These are phyloP conservation scores for Tetrahymena elliotti DNA, from an alignment of 73 alveolate species.

Conservation along the genomic window DNA sequence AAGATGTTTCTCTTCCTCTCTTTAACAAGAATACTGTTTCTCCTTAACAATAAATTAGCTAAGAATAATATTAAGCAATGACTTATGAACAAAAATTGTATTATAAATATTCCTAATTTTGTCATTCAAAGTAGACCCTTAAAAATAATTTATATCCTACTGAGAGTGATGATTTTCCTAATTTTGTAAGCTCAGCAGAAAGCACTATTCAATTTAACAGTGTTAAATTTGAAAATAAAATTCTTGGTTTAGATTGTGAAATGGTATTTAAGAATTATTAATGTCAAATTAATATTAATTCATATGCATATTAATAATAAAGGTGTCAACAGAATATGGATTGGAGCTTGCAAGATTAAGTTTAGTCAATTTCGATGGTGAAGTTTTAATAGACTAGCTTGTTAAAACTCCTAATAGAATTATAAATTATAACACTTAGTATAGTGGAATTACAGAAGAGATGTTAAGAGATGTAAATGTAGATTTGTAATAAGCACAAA, in stretches of 20 bases:
- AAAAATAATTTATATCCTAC: conserved; percentile 15
- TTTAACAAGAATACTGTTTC: neutral
- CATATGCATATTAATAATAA: no score
- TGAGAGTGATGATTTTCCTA: neutral
- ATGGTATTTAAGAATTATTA: conserved; percentile 48
- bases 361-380: conserved; percentile 68
- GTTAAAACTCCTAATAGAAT: conserved; percentile 59
- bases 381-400: conserved; percentile 55
- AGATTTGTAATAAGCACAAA: conserved; percentile 47
- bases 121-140: neutral
- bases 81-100: neutral
- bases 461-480: conserved; percentile 51
- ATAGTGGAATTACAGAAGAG: conserved; percentile 64
- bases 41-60: neutral
- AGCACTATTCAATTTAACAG: neutral
- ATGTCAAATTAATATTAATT: no score
- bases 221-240: neutral
- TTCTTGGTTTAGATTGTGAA: conserved; percentile 78
- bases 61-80: neutral
- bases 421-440: conserved; percentile 65
- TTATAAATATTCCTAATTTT: neutral
- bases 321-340: conserved; percentile 9
- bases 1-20: neutral
- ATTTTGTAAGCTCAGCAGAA: neutral
- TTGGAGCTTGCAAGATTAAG: conserved; percentile 64